These are phyloP conservation scores for Celoporthe dispersa DNA, from an alignment of 2,329 filamentous ascomycete genomes.

Conservation along the genomic window DNA sequence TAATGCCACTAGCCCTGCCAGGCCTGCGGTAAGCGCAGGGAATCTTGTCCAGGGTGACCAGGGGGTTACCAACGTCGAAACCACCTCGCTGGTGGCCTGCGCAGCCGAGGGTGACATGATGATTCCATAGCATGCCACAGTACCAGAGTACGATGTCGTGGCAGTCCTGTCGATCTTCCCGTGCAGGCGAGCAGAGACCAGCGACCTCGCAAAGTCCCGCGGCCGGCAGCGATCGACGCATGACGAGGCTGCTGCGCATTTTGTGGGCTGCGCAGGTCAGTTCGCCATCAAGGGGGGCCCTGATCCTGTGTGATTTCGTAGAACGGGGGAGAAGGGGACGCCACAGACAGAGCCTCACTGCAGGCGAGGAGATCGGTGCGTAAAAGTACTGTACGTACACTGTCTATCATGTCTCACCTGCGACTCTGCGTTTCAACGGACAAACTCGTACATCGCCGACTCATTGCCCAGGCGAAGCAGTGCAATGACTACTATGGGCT, in stretches of 20 bases:
- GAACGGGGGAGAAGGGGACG: neutral
- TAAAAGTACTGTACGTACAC: neutral
- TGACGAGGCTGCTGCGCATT: neutral
- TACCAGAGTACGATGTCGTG: neutral
- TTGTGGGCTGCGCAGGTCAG: neutral
- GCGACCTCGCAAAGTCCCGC: neutral
- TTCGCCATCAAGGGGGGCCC: neutral
- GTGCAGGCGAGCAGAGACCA: neutral
- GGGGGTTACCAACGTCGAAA: slow-evolving; percentile 2
- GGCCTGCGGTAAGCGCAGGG: slow-evolving; percentile 3
- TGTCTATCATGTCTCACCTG: neutral
- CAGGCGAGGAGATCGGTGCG: neutral
- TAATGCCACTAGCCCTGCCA: slow-evolving; percentile 3
- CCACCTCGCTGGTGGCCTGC: neutral
- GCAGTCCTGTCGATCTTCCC: neutral
- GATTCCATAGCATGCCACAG: neutral
- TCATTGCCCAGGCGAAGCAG: neutral
- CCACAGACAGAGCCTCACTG: neutral
- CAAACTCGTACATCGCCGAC: no score
- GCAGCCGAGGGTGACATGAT: neutral
- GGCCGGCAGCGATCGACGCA: neutral
- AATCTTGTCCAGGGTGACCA: neutral
- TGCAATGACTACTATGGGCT: neutral
- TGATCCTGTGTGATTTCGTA: neutral
- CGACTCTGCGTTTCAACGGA: neutral